Conservation (phyloP, 164 flowering plant genomes). For the Vitis rupestris region DNA sequence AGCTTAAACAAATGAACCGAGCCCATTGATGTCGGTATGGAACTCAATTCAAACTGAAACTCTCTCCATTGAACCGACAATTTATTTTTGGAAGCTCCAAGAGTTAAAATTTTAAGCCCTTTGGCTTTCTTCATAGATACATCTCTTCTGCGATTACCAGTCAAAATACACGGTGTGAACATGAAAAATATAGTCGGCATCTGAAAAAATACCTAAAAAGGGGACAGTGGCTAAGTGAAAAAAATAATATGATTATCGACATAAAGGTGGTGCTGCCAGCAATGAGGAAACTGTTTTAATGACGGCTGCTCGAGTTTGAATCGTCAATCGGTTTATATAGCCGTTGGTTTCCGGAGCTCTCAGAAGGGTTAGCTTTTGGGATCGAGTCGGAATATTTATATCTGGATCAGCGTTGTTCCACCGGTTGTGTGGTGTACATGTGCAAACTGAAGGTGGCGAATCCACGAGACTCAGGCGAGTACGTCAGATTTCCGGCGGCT, state of each 20-base stretch:
- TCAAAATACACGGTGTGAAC: too few relatives aligned
- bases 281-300: not conserved
- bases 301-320: conserved; percentile 12
- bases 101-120: too few relatives aligned
- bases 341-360: not conserved
- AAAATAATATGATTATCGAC: too few relatives aligned
- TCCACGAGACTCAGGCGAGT: conserved; percentile 18
- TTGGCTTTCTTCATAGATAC: too few relatives aligned
- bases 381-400: not conserved
- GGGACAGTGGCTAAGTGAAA: too few relatives aligned
- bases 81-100: too few relatives aligned
- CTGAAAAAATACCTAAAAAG: too few relatives aligned
- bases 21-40: not conserved
- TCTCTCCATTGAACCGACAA: not conserved
- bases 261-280: too few relatives aligned
- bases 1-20: not conserved
- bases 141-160: too few relatives aligned
- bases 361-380: not conserved
- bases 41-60: conserved; percentile 15
- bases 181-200: too few relatives aligned
- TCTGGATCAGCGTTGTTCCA: not conserved
- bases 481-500: conserved; percentile 11
- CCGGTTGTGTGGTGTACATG: conserved; percentile 15
- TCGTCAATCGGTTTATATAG: conserved; percentile 1
- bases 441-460: conserved; percentile 52